These are phyloP conservation scores for Ophiostoma quercus DNA, from an alignment of 2,329 filamentous ascomycete genomes.

Conservation along the genomic window DNA sequence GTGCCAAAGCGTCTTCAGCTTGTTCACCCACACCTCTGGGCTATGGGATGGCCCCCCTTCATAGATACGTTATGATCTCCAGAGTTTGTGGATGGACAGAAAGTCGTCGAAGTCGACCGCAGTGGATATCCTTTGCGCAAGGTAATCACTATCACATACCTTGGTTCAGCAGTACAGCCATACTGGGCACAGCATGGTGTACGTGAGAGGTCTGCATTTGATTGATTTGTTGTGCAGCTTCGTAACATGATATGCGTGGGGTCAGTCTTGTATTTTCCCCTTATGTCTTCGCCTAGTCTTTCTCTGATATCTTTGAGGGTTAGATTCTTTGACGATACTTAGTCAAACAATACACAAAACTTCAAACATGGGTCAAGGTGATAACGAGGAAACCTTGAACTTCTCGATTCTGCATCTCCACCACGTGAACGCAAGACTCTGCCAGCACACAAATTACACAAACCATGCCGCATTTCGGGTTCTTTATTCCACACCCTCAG, in stretches of 20 bases:
- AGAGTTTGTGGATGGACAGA: too few relatives aligned
- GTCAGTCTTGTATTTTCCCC: background rate
- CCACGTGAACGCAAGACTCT: background rate
- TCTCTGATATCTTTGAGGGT: too few relatives aligned
- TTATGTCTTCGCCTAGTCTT: background rate
- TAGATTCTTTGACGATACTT: background rate
- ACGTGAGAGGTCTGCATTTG: background rate
- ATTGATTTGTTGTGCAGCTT: background rate
- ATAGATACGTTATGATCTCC: too few relatives aligned
- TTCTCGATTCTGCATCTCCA: background rate
- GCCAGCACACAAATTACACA: constrained; percentile 1
- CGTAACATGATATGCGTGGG: background rate
- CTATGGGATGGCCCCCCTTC: too few relatives aligned
- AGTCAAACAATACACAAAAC: background rate
- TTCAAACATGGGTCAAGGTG: too few relatives aligned
- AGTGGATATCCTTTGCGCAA: background rate
- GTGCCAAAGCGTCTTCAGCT: too few relatives aligned
- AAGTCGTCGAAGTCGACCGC: background rate
- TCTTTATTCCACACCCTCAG: background rate
- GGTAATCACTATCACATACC: background rate
- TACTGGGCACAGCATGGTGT: background rate
- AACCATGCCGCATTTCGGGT: background rate
- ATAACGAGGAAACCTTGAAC: background rate
- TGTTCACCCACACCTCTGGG: too few relatives aligned
- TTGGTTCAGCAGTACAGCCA: background rate